Conservation (phyloP, 2,329 filamentous ascomycete species). For the Nigrograna mackinnonii region DNA sequence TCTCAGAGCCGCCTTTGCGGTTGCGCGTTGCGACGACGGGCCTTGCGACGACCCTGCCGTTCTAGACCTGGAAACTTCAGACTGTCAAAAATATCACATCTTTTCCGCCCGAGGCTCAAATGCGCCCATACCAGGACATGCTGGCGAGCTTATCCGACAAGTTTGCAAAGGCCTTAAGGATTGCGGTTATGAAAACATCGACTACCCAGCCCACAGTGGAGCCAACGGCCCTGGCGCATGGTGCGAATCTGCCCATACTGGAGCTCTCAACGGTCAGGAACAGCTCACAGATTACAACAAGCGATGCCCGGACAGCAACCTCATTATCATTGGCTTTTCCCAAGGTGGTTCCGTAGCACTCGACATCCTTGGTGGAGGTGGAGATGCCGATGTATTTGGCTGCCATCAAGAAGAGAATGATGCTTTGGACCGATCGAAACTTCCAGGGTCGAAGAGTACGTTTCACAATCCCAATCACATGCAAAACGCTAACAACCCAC, state of each 20-base stretch:
- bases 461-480: background rate
- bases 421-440: constrained; percentile 4
- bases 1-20: background rate
- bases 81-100: constrained; percentile 14
- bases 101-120: constrained; percentile 14
- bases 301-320: constrained; percentile 12
- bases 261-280: constrained; percentile 10
- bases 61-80: constrained; percentile 5
- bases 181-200: constrained; percentile 14
- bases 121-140: constrained; percentile 10
- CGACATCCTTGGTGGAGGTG: constrained; percentile 17
- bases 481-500: background rate
- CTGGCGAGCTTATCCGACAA: constrained; percentile 5
- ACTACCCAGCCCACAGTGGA: constrained; percentile 10
- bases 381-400: constrained; percentile 11
- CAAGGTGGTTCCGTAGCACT: constrained; percentile 13
- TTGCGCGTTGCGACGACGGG: background rate
- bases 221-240: constrained; percentile 6
- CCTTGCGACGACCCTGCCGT: constrained; percentile 3
- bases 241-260: constrained; percentile 12
- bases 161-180: constrained; percentile 17
- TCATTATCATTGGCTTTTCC: constrained; percentile 14
- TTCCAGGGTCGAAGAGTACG: constrained; percentile 13
- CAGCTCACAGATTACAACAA: constrained; percentile 12
- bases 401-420: constrained; percentile 11